A percentile compares a stretch with the other conserved stretches of the same genome.
These are phyloP conservation scores for Populus trichocarpa DNA, from an alignment of 441 rosid species.

Conservation along the genomic window DNA sequence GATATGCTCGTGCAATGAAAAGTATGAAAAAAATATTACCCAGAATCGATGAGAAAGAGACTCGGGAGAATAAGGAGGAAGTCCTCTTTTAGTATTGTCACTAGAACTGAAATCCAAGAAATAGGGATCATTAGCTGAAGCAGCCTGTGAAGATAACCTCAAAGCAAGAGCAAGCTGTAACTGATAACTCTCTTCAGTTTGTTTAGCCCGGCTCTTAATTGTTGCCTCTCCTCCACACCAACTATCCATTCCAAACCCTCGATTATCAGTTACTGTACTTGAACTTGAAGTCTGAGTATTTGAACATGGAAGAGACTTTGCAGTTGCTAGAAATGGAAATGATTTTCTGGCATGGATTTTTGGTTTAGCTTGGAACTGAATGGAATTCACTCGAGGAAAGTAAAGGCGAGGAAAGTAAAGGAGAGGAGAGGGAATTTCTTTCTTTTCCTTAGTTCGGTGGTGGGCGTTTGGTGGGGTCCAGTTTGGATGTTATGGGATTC, in stretches of 20 bases:
- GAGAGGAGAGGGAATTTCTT: not conserved
- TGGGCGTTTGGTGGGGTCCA: not conserved
- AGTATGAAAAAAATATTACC: slow-evolving; percentile 32
- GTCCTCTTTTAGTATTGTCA: slow-evolving; percentile 23
- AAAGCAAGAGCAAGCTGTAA: slow-evolving; percentile 86
- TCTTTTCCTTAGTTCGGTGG: not conserved
- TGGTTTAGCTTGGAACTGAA: not conserved
- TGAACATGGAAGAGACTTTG: too few species aligned
- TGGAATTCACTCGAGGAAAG: too few species aligned
- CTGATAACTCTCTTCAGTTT: slow-evolving; percentile 97
- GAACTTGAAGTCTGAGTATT: too few species aligned
- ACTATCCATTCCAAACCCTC: not conserved
- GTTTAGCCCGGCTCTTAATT: slow-evolving; percentile 75
- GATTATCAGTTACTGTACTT: too few species aligned
- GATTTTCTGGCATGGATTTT: not conserved
- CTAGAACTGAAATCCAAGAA: slow-evolving; percentile 59
- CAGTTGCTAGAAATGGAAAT: not conserved
- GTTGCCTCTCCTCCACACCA: slow-evolving; percentile 7
- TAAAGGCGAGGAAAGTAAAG: too few species aligned
- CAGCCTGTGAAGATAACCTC: slow-evolving; percentile 77
- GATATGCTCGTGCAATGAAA: too few species aligned
- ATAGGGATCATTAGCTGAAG: slow-evolving; percentile 72
- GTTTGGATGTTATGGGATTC: not conserved
- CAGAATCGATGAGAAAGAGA: slow-evolving; percentile 81
- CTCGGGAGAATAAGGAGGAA: slow-evolving; percentile 46